Conservation (phyloP, 2,329 filamentous ascomycete genomes). For the Pseudopithomyces chartarum region DNA sequence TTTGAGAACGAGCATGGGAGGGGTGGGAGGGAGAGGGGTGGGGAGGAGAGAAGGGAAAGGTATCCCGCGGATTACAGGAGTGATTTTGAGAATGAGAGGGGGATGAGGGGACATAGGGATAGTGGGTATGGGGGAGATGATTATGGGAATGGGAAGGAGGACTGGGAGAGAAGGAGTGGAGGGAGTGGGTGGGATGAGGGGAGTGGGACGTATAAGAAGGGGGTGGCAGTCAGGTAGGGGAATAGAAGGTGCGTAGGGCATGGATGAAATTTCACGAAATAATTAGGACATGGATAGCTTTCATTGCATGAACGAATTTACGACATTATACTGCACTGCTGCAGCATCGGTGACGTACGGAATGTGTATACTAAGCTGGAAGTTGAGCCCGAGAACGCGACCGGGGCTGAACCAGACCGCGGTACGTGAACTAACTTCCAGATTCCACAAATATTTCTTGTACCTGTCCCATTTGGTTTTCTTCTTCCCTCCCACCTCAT, state of each 20-base stretch:
- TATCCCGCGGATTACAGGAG: slow-evolving; percentile 14
- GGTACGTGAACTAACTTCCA: too few relatives aligned
- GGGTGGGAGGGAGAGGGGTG: slow-evolving; percentile 10
- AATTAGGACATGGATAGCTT: too few relatives aligned
- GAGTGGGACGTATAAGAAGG: slow-evolving; percentile 56
- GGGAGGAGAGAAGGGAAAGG: slow-evolving; percentile 36
- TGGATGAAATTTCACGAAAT: background rate
- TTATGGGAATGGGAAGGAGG: slow-evolving; percentile 16
- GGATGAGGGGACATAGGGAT: slow-evolving; percentile 41
- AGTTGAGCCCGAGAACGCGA: too few relatives aligned
- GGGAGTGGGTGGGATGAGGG: slow-evolving; percentile 42
- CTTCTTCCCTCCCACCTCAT: too few relatives aligned
- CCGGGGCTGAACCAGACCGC: too few relatives aligned
- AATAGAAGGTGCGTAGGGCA: background rate
- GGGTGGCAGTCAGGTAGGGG: slow-evolving; percentile 61
- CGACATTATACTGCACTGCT: too few relatives aligned
- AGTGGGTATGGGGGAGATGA: slow-evolving; percentile 27
- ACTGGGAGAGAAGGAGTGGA: slow-evolving; percentile 47
- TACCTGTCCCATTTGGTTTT: too few relatives aligned
- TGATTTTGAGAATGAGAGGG: slow-evolving; percentile 21
- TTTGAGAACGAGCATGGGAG: too few relatives aligned
- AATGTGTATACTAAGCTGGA: background rate
- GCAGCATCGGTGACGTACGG: background rate
- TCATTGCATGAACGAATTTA: too few relatives aligned
- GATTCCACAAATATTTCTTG: too few relatives aligned